Base-by-base conservation (phyloP, 1,284 basidiomycete species). In the Cryptococcus sp. region DNA sequence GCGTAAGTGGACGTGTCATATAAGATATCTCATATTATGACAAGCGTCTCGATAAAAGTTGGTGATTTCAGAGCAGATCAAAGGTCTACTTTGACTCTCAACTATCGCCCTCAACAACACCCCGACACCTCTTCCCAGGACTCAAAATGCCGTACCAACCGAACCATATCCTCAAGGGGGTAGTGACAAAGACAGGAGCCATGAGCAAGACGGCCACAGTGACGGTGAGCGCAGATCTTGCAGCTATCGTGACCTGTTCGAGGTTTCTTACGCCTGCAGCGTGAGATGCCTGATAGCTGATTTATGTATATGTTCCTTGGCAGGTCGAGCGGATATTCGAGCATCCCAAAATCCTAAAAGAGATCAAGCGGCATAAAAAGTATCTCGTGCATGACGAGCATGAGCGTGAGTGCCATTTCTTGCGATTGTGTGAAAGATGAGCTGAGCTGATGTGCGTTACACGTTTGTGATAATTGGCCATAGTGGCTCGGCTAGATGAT, bases 131-230 rank as follows among this genome's bases (percentile, higher is more conserved):
- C 29, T 34, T 34, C 8, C 13, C 8, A 34, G 13, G 29, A 34
- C 29, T 34, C 29, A 34, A 13, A 13, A 62, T 62, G 60, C 45
- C 56, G 25, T 62, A 55, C 54, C 56, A 51, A 34, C 62, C 69
- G 46, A 66, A 71, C 57, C 59, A 61, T 41, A 61, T 69, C 45
- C 64, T 69, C 52, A 59, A 59, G 48, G 69, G 69, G 17, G 49
- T 68, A 26, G 74, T 75, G 45, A 73, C 70, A 40, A 73, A 74
- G 64, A 65, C 64, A 19, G 72, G 70, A 38, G 70, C 61, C 19
- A 75, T 74, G 72, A 55, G 59, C 50, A 75, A 74, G 67, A 75
- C 74, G 25, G 60, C 70, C 26, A 74, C 74, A 8, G 74, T 75
- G 22, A 70, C 71, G 1, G 72, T 75, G 50, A 57, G 63, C 62